Evolutionary conservation across 2,329 filamentous ascomycete species (phyloP), one percentile per base, ranked within the genome.

Genomic region (Chaetomium olivaceum): DNA sequence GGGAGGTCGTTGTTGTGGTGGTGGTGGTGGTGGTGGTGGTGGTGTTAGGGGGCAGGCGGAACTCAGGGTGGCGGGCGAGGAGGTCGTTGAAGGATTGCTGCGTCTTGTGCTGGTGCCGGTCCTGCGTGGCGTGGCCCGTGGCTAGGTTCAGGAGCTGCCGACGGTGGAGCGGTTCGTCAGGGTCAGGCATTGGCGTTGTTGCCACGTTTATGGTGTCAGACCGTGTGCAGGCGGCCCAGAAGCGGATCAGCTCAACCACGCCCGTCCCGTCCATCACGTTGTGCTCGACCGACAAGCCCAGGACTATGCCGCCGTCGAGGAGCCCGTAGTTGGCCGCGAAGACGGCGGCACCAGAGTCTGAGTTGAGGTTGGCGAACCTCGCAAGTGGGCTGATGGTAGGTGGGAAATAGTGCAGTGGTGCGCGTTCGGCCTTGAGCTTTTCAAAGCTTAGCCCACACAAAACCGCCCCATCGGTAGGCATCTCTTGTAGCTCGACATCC

Each of bases 221-320:
- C 29, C 43, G 55, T 16, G 61, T 51, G 23, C 39, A 58, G 21
- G 29, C 56, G 1, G 61, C 65, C 52, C 61, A 67, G 36, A 63
- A 43, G 23, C 61, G 57, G 33, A 67, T 48, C 11, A 67, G 52
- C 51, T 67, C 58, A 33, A 56, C 50, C 12, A 61, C 25, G 43
- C 65, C 65, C 7, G 61, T 62, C n/a, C 61, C 61, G 46, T 67
- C 65, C 33, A 58, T 36, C 23, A 67, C 52, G 43, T 29, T 48
- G 52, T 67, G 61, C 25, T 67, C 61, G 27, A 60, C 52, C 3
- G 46, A 50, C 4, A 63, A 2, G 11, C 57, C 57, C 33, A 67
- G 5, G 11, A 63, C 54, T 4, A 67, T 16, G 4, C 57, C 65
- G 0, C 33, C 50, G 12, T 59, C 54, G 8, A 64, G 33, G 33